Evolutionary conservation across 768 basidiomycete species (phyloP), one percentile per base, ranked within the genome.

Genomic region (Macrolepiota albuminosa): DNA sequence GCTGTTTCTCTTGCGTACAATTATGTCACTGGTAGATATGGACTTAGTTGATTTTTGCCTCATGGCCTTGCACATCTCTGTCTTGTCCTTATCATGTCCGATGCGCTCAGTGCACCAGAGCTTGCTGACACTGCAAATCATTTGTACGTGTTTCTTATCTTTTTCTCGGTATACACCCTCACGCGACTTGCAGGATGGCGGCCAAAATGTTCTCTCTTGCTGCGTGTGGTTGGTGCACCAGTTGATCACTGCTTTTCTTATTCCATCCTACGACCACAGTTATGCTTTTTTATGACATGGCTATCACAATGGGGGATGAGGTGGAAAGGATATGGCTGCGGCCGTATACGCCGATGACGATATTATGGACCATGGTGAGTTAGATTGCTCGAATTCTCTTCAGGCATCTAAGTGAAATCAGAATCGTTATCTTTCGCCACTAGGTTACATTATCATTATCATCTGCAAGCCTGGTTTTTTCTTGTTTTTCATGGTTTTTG

Each of bases 151-250:
- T 21, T 37, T 14, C n/a, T 24, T 33, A 43, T 39, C 18, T 34
- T 11, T 48, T 24, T 26, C 26, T 31, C 29, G 3, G 31, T 29
- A 33, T 8, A 16, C 18, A 39, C 13, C n/a, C 42, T 56, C 18
- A 37, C 29, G 29, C 14, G n/a, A 34, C 24, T 18, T 26, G 39
- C 54, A 76, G 75, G 37, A 68, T 71, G 69, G 72, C 68, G 9
- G 70, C 71, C 3, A 75, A 75, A 60, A 70, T 75, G 70, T 74
- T 71, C 60, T 74, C 74, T 4, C 62, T 76, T 16, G 72, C 75
- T n/a, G 67, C 75, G 21, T 75, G 73, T 65, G 73, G 75, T 76
- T 43, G 21, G 71, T 53, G 31, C 48, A 39, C 21, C 24, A 51
- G 18, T 46, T 46, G 24, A 46, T 26, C 5, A 24, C 9, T 46